Percentiles rank a stretch among this genome's conserved stretches.
Conservation (phyloP, 768 basidiomycete species). For the Neoboletus subvelutipes region DNA sequence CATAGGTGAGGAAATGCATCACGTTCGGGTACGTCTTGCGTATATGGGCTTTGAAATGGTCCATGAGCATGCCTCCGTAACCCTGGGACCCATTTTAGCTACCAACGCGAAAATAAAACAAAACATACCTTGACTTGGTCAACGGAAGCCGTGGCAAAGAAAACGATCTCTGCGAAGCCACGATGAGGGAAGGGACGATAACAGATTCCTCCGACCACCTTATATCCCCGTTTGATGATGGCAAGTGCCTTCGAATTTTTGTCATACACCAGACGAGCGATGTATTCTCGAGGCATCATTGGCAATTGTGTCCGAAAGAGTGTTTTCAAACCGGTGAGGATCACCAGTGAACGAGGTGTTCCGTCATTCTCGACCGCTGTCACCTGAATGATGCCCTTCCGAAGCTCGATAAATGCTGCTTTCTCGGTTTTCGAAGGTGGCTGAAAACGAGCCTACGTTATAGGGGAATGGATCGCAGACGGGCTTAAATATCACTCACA, state of each 20-base stretch:
- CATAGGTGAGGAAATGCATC: constrained; percentile 96
- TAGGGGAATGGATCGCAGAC: background rate
- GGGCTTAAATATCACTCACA: constrained; percentile 37
- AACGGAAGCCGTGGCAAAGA: constrained; percentile 94
- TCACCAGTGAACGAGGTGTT: constrained; percentile 71
- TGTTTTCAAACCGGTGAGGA: constrained; percentile 93
- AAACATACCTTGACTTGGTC: constrained; percentile 90
- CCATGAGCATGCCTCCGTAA: constrained; percentile 98
- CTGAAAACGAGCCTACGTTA: constrained; percentile 33
- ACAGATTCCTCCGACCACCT: constrained; percentile 97
- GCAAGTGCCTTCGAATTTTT: constrained; percentile 89
- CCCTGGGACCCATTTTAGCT: constrained; percentile 53
- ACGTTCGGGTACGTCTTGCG: constrained; percentile 79
- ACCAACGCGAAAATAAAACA: background rate
- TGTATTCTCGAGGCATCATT: constrained; percentile 99
- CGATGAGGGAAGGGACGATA: constrained; percentile 95
- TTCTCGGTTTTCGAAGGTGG: constrained; percentile 66
- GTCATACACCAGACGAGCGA: constrained; percentile 93
- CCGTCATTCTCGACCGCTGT: constrained; percentile 83
- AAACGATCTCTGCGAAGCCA: constrained; percentile 96
- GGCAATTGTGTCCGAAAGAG: constrained; percentile 97
- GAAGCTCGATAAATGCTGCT: constrained; percentile 75
- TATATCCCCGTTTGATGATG: constrained; percentile 91
- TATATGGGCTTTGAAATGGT: constrained; percentile 94
- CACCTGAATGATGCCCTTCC: constrained; percentile 79